Evolutionary conservation across 768 basidiomycete genomes (phyloP).

Genomic region (Cyclocybe aegerita): DNA sequence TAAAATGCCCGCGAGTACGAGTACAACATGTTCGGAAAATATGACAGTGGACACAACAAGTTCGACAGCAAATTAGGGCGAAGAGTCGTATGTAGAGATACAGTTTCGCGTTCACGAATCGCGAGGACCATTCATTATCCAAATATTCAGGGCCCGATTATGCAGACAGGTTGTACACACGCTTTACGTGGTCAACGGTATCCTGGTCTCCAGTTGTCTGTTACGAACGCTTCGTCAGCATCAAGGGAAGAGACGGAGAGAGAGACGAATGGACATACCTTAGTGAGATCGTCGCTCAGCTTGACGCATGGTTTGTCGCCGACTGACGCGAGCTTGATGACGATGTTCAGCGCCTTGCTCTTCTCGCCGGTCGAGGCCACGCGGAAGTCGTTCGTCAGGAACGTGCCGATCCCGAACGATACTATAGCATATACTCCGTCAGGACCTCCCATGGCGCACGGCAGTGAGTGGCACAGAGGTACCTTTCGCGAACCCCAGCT

Average conservation of each 20-base stretch:
- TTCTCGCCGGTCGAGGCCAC: constrained; percentile 48
- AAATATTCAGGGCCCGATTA: too few species aligned
- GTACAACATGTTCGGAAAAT: too few species aligned
- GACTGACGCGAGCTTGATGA: constrained; percentile 86
- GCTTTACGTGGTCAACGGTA: constrained; percentile 61
- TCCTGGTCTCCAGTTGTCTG: constrained; percentile 71
- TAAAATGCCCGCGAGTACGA: too few species aligned
- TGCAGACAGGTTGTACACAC: constrained; percentile 39
- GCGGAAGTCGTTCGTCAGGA: constrained; percentile 86
- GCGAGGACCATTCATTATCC: constrained; percentile 8
- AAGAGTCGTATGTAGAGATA: not conserved
- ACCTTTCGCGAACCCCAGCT: constrained; percentile 69
- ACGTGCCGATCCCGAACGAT: constrained; percentile 93
- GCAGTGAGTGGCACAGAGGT: constrained; percentile 14
- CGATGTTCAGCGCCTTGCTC: constrained; percentile 89
- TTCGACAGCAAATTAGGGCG: not conserved
- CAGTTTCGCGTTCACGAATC: too few species aligned
- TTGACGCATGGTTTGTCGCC: constrained; percentile 81
- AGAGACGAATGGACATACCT: constrained; percentile 38
- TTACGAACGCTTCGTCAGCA: constrained; percentile 1
- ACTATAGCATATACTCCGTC: constrained; percentile 39
- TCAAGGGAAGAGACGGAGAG: not conserved
- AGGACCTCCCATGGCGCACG: not conserved
- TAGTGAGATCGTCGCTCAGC: constrained; percentile 88
- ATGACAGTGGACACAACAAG: not conserved